A percentile compares a stretch with the other conserved stretches of the same genome.
Conservation (phyloP, 768 basidiomycete species). For the Rhodotorula diobovata region DNA sequence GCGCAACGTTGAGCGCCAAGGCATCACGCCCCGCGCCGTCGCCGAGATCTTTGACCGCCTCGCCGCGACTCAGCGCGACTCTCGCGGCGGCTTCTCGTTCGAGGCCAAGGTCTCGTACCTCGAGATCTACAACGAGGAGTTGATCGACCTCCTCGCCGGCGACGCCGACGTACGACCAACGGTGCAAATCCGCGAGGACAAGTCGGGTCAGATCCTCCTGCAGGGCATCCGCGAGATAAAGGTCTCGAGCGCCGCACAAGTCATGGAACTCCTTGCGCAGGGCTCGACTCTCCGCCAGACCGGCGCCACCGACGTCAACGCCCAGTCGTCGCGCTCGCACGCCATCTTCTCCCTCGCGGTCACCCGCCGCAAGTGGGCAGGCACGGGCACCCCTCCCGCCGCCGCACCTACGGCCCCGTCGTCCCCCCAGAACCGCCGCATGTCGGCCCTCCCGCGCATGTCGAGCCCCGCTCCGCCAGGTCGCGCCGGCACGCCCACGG, state of each 20-base stretch:
- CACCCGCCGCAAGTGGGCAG: constrained; percentile 79
- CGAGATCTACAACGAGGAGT: constrained; percentile 98
- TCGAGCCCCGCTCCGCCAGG: constrained; percentile 13
- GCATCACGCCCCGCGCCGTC: constrained; percentile 91
- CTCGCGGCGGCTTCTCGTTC: constrained; percentile 47
- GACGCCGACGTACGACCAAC: constrained; percentile 64
- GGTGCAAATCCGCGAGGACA: constrained; percentile 94
- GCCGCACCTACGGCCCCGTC: constrained; percentile 18
- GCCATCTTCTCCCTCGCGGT: constrained; percentile 97
- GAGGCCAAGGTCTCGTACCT: constrained; percentile 85
- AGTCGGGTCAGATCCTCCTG: constrained; percentile 95
- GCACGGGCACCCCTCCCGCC: constrained; percentile 44
- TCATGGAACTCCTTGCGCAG: constrained; percentile 85
- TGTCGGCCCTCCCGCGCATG: constrained; percentile 24
- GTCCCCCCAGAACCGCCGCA: constrained; percentile 12
- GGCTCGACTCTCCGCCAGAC: constrained; percentile 88
- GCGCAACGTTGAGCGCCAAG: constrained; percentile 55
- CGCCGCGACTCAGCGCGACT: constrained; percentile 64
- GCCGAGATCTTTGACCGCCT: constrained; percentile 46
- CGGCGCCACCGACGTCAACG: constrained; percentile 98
- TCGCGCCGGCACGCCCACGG: constrained; percentile 22
- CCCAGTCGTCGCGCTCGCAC: constrained; percentile 94
- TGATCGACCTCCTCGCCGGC: constrained; percentile 83
- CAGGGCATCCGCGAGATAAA: constrained; percentile 86
- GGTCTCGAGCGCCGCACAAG: constrained; percentile 77